Evolutionary conservation across 2,329 filamentous ascomycete genomes (phyloP).

Genomic region (Fonsecaea pedrosoi): DNA sequence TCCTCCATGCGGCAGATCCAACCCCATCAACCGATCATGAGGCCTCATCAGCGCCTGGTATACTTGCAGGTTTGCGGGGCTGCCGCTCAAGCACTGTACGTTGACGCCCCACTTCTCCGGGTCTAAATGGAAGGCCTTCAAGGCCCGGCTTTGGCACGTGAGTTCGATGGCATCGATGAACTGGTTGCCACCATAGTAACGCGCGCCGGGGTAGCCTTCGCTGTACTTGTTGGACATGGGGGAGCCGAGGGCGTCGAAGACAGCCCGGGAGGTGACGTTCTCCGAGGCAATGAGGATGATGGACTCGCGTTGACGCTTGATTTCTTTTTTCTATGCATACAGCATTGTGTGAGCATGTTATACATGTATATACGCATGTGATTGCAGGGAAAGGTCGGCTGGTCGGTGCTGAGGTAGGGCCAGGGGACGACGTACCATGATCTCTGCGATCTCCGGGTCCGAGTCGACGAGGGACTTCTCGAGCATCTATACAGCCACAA

Average conservation of each 20-base stretch:
- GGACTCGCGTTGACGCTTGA: conserved; percentile 94
- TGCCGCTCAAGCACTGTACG: conserved; percentile 84
- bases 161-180: conserved; percentile 91
- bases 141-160: conserved; percentile 85
- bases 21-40: conserved; percentile 95
- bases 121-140: conserved; percentile 84
- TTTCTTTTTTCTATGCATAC: conserved; percentile 69
- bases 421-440: conserved; percentile 74
- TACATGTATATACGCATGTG: not conserved
- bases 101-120: conserved; percentile 94
- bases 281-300: conserved; percentile 97
- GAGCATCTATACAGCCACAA: conserved; percentile 73
- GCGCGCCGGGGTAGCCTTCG: conserved; percentile 93
- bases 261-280: conserved; percentile 93
- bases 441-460: conserved; percentile 91
- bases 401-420: conserved; percentile 4
- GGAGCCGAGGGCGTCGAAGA: conserved; percentile 88
- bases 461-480: conserved; percentile 91
- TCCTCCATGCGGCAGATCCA: conserved; percentile 92
- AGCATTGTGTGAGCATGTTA: conserved; percentile 1
- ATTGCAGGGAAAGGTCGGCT: not conserved
- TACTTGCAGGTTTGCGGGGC: conserved; percentile 77
- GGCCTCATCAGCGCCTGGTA: conserved; percentile 96
- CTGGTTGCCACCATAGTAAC: conserved; percentile 97
- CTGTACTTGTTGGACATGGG: conserved; percentile 99